phyloP scores from a whole-genome alignment of 2,329 filamentous ascomycete genomes.

The Aureobasidium melanogenum region DNA sequence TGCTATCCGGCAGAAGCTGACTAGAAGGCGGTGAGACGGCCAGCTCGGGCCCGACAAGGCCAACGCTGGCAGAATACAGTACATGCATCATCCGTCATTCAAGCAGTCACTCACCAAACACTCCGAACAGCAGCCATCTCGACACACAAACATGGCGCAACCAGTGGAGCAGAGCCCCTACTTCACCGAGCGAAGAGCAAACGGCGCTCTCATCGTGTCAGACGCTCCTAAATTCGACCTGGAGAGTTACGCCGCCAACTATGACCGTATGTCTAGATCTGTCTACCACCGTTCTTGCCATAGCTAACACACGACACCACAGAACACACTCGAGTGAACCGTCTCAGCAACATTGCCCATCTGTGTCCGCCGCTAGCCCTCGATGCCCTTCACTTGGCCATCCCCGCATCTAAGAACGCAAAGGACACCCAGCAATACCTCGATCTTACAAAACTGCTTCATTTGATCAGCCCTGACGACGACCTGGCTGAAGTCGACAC shows the following conservation, averaged over 20 bases:
- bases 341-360: slow-evolving; percentile 72
- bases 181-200: slow-evolving; percentile 10
- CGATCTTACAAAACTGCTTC: slow-evolving; percentile 58
- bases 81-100: not conserved
- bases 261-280: slow-evolving; percentile 51
- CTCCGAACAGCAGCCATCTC: not conserved
- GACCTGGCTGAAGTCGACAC: slow-evolving; percentile 58
- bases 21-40: not conserved
- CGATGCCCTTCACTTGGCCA: slow-evolving; percentile 72
- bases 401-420: slow-evolving; percentile 66
- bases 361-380: slow-evolving; percentile 65
- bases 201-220: slow-evolving; percentile 12
- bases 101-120: not conserved
- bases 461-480: slow-evolving; percentile 55
- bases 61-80: slow-evolving; percentile 2
- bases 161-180: slow-evolving; percentile 14
- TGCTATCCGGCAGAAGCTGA: not conserved
- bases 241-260: slow-evolving; percentile 84
- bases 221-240: slow-evolving; percentile 56
- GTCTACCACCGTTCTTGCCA: not conserved
- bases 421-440: slow-evolving; percentile 65
- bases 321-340: slow-evolving; percentile 75
- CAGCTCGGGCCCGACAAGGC: not conserved
- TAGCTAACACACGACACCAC: slow-evolving; percentile 52
- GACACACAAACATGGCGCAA: slow-evolving; percentile 8